A percentile compares a stretch with the other conserved stretches of the same genome.
Conservation (phyloP, 2,329 filamentous ascomycete genomes). For the Fusarium scirpi region DNA sequence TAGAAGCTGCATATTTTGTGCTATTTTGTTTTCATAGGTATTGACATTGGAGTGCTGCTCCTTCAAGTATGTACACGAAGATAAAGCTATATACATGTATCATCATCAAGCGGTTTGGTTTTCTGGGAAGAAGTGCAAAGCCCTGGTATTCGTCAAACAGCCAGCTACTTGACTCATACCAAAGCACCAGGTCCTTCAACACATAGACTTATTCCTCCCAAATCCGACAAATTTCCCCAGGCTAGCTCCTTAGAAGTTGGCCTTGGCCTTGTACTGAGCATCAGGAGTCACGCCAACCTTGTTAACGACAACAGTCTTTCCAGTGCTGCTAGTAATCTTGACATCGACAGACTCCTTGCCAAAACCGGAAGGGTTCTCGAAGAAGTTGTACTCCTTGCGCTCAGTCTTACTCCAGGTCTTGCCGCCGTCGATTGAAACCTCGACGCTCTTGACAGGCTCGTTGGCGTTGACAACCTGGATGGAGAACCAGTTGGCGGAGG, state of each 20-base stretch:
- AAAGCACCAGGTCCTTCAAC: not conserved
- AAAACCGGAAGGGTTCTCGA: conserved; percentile 69
- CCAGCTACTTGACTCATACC: conserved; percentile 18
- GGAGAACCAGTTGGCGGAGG: conserved; percentile 57
- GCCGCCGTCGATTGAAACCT: conserved; percentile 71
- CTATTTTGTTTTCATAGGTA: not conserved
- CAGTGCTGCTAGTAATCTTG: conserved; percentile 65
- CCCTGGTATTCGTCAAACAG: conserved; percentile 4
- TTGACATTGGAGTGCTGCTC: not conserved
- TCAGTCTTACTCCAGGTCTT: conserved; percentile 68
- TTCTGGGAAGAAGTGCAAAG: not conserved
- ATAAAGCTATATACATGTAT: conserved; percentile 4
- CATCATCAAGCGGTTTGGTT: not conserved
- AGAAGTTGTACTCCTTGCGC: conserved; percentile 70
- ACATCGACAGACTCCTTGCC: conserved; percentile 66
- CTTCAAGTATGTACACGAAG: conserved; percentile 36
- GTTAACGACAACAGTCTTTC: conserved; percentile 64
- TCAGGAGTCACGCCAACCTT: conserved; percentile 58
- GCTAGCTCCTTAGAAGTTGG: conserved; percentile 49
- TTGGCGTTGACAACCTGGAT: conserved; percentile 74
- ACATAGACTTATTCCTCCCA: not conserved
- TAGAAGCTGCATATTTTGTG: not conserved
- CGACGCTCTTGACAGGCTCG: conserved; percentile 65
- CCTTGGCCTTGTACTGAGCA: conserved; percentile 46
- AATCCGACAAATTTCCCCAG: not conserved